Evolutionary conservation across 495 filamentous ascomycete species (phyloP).

Genomic region (Coniosporium apollinis): DNA sequence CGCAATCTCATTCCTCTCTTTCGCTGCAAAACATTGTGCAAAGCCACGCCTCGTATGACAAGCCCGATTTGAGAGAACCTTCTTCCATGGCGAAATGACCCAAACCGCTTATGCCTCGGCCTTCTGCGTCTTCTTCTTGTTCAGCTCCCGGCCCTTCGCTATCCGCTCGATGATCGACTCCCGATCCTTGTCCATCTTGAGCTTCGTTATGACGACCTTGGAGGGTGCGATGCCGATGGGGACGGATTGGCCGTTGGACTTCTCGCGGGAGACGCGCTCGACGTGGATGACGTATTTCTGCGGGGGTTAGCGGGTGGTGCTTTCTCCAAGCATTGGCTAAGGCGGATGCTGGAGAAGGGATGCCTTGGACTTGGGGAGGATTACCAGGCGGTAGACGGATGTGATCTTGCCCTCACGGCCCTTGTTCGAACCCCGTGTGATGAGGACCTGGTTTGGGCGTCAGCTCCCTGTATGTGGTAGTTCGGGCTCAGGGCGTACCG

Average conservation of each 20-base stretch:
- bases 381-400: conserved; percentile 78
- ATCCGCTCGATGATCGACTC: conserved; percentile 83
- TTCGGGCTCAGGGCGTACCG: too few relatives aligned
- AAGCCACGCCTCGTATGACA: too few relatives aligned
- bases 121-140: conserved; percentile 34
- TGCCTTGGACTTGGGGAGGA: too few relatives aligned
- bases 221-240: conserved; percentile 77
- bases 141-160: conserved; percentile 50
- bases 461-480: too few relatives aligned
- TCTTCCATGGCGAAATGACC: too few relatives aligned
- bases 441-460: too few relatives aligned
- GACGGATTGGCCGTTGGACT: conserved; percentile 81
- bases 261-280: conserved; percentile 84
- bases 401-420: conserved; percentile 91
- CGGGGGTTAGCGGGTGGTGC: too few relatives aligned
- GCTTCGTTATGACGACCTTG: conserved; percentile 92
- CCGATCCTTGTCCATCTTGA: conserved; percentile 97
- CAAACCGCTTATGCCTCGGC: conserved; percentile 24
- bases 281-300: conserved; percentile 91
- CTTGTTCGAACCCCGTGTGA: conserved; percentile 81
- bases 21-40: too few relatives aligned
- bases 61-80: too few relatives aligned
- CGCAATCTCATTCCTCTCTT: too few relatives aligned
- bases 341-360: too few relatives aligned
- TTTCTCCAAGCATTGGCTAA: too few relatives aligned